Base-by-base conservation (phyloP, 345 rosid genomes). In the Durio zibethinus region DNA sequence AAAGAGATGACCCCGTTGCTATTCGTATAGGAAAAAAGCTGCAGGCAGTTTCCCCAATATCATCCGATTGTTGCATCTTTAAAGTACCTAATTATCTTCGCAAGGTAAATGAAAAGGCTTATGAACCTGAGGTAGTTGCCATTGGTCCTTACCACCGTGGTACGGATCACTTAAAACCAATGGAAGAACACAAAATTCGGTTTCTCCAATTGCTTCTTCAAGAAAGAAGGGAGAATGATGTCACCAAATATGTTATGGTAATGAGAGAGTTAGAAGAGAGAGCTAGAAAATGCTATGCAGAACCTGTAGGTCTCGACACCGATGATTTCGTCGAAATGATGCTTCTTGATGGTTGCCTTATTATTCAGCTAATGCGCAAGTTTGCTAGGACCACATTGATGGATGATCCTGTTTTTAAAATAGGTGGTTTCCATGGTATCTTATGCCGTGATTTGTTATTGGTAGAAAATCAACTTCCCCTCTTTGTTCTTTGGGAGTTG, bases 161-260 rank as follows among this genome's bases (percentile, higher is more conserved):
- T 5, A 81, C 74, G 25, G 38, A 18, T 67, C 66, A 61, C 31
- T 50, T 78, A 35, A 23, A 21, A 12, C 60, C 42, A 1, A 78
- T 74, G 80, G 81, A 82, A 65, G 81, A 57, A 33, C 72, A 60
- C 57, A 82, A 82, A 38, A 1, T 70, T 1, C 73, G 76, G 23
- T 78, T 38, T 60, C 66, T 82, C 2, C 23, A 63, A 31, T 2
- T 23, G 59, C 66, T 73, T 66, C 79, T 78, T 23, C 18, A 60
- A 2, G 63, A 78, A 29, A 75, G 53, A 47, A 23, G 2, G 4
- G 67, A 74, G n/a, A 20, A 8, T 6, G 52, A 23, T n/a, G 1
- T 42, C 16, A 31, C 35, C 8, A 71, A 45, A 4, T 81, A 60
- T 23, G 79, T 75, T 0, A 2, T 0, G 7, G 66, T 69, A 20